Evolutionary conservation across 306 rosid species (phyloP).

Genomic region (Pyrus bretschneideri): DNA sequence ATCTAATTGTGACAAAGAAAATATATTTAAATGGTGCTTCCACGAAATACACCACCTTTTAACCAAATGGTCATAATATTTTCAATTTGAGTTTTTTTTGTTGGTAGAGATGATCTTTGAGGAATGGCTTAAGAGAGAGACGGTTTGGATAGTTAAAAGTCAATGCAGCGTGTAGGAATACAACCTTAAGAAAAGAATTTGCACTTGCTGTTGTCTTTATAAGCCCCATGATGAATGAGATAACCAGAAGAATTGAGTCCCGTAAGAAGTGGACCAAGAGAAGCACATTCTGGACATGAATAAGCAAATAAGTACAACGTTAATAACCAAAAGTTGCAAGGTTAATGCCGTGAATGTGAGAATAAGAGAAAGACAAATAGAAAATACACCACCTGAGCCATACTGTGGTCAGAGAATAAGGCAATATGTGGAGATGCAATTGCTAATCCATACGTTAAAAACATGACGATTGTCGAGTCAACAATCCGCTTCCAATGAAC

Average conservation of each 20-base stretch:
- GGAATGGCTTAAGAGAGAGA: no score
- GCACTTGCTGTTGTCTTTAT: slow-evolving; percentile 54
- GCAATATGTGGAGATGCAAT: slow-evolving; percentile 91
- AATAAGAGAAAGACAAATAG: slow-evolving; percentile 8
- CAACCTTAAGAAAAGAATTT: slow-evolving; percentile 90
- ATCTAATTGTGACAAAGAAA: no score
- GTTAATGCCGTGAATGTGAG: neutral
- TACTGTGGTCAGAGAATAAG: slow-evolving; percentile 78
- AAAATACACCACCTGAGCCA: slow-evolving; percentile 71
- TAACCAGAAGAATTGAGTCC: slow-evolving; percentile 84
- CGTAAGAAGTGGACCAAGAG: slow-evolving; percentile 75
- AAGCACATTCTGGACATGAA: slow-evolving; percentile 69
- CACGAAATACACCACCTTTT: no score
- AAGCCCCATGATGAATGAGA: slow-evolving; percentile 92
- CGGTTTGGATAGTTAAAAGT: no score
- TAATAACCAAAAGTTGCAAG: neutral
- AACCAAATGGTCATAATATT: no score
- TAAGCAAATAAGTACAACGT: neutral
- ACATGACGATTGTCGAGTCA: slow-evolving; percentile 56
- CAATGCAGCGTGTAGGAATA: neutral
- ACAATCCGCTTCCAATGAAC: slow-evolving; percentile 74
- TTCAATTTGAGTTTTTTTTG: no score
- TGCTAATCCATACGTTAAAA: slow-evolving; percentile 85
- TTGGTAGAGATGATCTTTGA: no score
- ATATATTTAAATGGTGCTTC: no score